These are phyloP conservation scores for Lepiota brunneoincarnata DNA, from an alignment of 768 basidiomycete species.

Conservation along the genomic window DNA sequence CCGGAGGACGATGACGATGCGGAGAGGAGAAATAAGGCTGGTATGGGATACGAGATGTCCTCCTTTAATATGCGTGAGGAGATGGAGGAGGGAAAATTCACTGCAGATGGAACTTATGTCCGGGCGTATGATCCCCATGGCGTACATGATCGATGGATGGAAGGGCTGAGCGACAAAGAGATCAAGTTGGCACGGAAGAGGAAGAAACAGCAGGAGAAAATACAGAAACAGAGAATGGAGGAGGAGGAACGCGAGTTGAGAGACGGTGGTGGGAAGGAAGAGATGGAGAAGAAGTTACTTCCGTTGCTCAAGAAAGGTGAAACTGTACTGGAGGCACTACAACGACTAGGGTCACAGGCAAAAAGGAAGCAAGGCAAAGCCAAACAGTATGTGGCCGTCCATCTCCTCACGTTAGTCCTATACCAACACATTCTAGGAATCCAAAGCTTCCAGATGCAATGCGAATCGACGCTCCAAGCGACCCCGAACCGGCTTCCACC, in stretches of 20 bases:
- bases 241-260: conserved; percentile 75
- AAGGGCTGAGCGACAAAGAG: conserved; percentile 79
- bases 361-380: conserved; percentile 44
- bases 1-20: conserved; percentile 79
- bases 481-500: conserved; percentile 23
- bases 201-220: conserved; percentile 73
- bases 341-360: conserved; percentile 72
- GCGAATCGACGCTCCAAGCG: conserved; percentile 41
- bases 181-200: conserved; percentile 79
- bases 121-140: conserved; percentile 87
- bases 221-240: conserved; percentile 63
- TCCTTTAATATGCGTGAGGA: conserved; percentile 99
- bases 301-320: conserved; percentile 84
- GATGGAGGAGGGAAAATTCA: conserved; percentile 98
- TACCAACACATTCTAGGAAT: conserved; percentile 23
- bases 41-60: conserved; percentile 92
- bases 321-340: conserved; percentile 85
- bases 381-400: conserved; percentile 26
- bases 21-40: conserved; percentile 70
- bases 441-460: conserved; percentile 31
- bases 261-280: conserved; percentile 62
- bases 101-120: conserved; percentile 87
- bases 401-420: background rate
- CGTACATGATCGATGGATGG: conserved; percentile 95
- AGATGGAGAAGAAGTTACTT: conserved; percentile 67